These are phyloP conservation scores for Karstenula rhodostoma DNA, from an alignment of 2,329 filamentous ascomycete genomes.

Conservation along the genomic window DNA sequence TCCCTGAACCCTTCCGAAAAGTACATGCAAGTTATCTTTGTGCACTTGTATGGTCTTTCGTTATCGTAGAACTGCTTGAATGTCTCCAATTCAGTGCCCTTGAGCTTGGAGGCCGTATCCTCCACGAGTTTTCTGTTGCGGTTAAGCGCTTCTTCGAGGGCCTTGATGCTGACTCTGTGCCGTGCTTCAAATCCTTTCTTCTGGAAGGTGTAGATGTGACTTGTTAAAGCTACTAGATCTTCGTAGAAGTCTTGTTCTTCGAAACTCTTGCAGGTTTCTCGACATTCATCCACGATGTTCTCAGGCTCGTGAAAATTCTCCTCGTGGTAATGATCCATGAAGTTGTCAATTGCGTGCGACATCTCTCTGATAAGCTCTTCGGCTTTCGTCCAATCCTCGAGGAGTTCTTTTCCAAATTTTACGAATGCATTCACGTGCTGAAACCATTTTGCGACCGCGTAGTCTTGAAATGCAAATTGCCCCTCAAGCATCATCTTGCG, in stretches of 20 bases:
- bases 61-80: constrained; percentile 48
- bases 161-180: constrained; percentile 42
- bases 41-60: constrained; percentile 53
- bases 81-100: constrained; percentile 9
- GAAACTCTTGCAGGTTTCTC: constrained; percentile 23
- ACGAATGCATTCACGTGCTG: constrained; percentile 39
- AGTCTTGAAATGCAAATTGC: constrained; percentile 39
- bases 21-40: constrained; percentile 51
- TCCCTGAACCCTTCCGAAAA: constrained; percentile 55
- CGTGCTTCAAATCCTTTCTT: constrained; percentile 40
- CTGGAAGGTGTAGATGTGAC: constrained; percentile 41
- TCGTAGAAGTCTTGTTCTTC: constrained; percentile 28
- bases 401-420: constrained; percentile 23
- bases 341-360: constrained; percentile 28
- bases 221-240: constrained; percentile 34
- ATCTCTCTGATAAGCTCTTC: constrained; percentile 18
- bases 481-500: constrained; percentile 25
- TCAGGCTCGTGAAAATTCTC: constrained; percentile 24
- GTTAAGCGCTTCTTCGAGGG: constrained; percentile 33
- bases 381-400: constrained; percentile 21
- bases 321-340: constrained; percentile 28
- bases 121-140: constrained; percentile 44
- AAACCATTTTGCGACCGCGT: constrained; percentile 41
- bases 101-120: constrained; percentile 24
- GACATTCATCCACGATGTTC: constrained; percentile 24